Evolutionary conservation across 176 grass and related monocot genomes (phyloP).

Genomic region (Elaeis guineensis): DNA sequence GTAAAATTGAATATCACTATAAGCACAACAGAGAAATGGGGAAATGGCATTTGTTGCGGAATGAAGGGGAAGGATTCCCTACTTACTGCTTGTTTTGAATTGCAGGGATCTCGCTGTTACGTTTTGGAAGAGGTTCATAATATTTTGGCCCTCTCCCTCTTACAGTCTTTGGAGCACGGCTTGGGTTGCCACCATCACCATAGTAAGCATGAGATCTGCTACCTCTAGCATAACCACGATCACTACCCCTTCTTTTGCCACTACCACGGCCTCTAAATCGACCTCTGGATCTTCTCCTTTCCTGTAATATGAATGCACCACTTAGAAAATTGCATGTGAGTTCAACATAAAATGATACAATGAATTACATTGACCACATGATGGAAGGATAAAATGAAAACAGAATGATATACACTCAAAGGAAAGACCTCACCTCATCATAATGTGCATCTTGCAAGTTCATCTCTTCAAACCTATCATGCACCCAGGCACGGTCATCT

Average conservation of each 20-base stretch:
- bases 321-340: no score
- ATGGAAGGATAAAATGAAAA: constrained; percentile 18
- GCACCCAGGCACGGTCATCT: constrained; percentile 24
- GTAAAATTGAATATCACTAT: no score
- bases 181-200: constrained; percentile 49
- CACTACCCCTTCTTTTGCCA: constrained; percentile 33
- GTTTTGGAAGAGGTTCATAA: constrained; percentile 53
- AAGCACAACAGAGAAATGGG: no score
- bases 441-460: constrained; percentile 17
- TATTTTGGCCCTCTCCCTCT: constrained; percentile 68
- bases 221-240: constrained; percentile 43
- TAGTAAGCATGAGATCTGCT: constrained; percentile 22
- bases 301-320: constrained; percentile 13
- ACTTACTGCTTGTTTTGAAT: constrained; percentile 58
- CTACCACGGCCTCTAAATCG: constrained; percentile 44
- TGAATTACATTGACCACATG: constrained; percentile 5
- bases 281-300: constrained; percentile 33
- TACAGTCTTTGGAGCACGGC: constrained; percentile 7
- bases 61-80: not conserved
- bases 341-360: not conserved
- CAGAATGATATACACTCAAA: not conserved
- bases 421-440: constrained; percentile 7
- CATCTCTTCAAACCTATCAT: constrained; percentile 31
- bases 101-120: constrained; percentile 31
- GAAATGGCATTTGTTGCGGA: no score